Conservation (phyloP, 2,329 filamentous ascomycete species). For the Hypocreales sp. region DNA sequence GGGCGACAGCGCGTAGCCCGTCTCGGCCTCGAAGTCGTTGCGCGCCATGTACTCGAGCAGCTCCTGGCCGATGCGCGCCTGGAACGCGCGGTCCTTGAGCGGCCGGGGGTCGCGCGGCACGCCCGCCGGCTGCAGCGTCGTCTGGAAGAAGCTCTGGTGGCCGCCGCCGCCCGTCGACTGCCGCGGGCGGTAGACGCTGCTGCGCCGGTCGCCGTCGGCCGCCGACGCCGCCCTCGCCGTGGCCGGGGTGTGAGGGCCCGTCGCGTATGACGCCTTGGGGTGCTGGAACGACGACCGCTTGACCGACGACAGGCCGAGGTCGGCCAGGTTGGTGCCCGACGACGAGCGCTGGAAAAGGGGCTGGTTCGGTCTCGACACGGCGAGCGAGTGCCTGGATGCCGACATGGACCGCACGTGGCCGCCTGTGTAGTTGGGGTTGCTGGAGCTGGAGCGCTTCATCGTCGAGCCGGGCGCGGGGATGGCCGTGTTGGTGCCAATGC, state of each 20-base stretch:
- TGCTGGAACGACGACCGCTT: slow-evolving; percentile 70
- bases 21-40: slow-evolving; percentile 95
- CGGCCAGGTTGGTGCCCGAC: slow-evolving; percentile 65
- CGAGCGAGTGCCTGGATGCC: slow-evolving; percentile 72
- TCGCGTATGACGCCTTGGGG: slow-evolving; percentile 37
- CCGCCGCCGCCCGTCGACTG: slow-evolving; percentile 52
- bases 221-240: slow-evolving; percentile 32
- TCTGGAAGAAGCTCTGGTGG: slow-evolving; percentile 91
- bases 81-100: slow-evolving; percentile 65
- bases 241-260: slow-evolving; percentile 33
- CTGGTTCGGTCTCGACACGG: slow-evolving; percentile 68
- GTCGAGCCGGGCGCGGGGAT: slow-evolving; percentile 86
- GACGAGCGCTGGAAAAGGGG: slow-evolving; percentile 77
- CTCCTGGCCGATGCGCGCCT: slow-evolving; percentile 73
- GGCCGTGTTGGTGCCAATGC: slow-evolving; percentile 65
- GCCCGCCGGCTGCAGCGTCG: slow-evolving; percentile 65
- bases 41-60: slow-evolving; percentile 81
- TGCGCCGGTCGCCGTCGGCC: slow-evolving; percentile 42
- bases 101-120: slow-evolving; percentile 78
- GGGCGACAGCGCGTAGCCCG: slow-evolving; percentile 83
- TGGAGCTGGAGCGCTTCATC: slow-evolving; percentile 82
- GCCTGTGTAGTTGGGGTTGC: slow-evolving; percentile 47
- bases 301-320: slow-evolving; percentile 68
- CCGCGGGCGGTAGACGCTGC: slow-evolving; percentile 66
- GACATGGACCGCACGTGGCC: slow-evolving; percentile 73